Percentiles rank a stretch among this genome's conserved stretches.
Conservation (phyloP, 1,139 yeast genomes). For the Meyerozyma smithsonii region DNA sequence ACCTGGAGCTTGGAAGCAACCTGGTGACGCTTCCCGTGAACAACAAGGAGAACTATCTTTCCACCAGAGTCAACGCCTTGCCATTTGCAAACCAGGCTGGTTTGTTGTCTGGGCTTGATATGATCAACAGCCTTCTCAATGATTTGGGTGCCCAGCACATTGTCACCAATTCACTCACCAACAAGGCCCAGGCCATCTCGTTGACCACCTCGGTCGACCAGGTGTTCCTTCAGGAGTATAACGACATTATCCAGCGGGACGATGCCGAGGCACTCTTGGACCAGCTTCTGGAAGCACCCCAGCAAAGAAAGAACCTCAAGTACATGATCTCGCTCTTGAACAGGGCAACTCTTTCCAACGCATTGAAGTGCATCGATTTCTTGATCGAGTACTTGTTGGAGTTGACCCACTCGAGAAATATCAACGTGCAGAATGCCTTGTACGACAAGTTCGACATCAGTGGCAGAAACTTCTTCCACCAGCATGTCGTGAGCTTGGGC, state of each 20-base stretch:
- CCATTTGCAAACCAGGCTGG: slow-evolving; percentile 74
- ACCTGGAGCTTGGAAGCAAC: slow-evolving; percentile 8
- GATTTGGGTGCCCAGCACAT: slow-evolving; percentile 22
- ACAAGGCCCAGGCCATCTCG: background rate
- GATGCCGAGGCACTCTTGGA: slow-evolving; percentile 36
- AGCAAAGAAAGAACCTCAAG: slow-evolving; percentile 28
- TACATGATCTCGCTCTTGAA: slow-evolving; percentile 53
- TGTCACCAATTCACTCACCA: background rate
- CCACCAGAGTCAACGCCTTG: slow-evolving; percentile 66
- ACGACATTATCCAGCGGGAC: slow-evolving; percentile 34
- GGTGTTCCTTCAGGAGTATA: slow-evolving; percentile 21
- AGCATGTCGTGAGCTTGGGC: slow-evolving; percentile 73
- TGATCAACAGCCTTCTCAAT: slow-evolving; percentile 52
- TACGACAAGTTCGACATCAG: slow-evolving; percentile 69
- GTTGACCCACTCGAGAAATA: slow-evolving; percentile 18
- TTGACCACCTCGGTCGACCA: slow-evolving; percentile 15
- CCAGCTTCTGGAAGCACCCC: slow-evolving; percentile 28
- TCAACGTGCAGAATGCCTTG: slow-evolving; percentile 37
- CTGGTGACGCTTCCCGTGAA: slow-evolving; percentile 43
- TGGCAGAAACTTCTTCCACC: slow-evolving; percentile 82
- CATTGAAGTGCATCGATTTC: slow-evolving; percentile 53
- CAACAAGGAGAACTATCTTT: slow-evolving; percentile 62
- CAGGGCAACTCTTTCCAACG: slow-evolving; percentile 51
- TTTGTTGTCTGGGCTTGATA: slow-evolving; percentile 47
- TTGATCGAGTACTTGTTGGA: slow-evolving; percentile 32